Percentiles rank a stretch among this genome's conserved stretches.
Conservation (phyloP, 768 basidiomycete species). For the Termitomyces heimii region DNA sequence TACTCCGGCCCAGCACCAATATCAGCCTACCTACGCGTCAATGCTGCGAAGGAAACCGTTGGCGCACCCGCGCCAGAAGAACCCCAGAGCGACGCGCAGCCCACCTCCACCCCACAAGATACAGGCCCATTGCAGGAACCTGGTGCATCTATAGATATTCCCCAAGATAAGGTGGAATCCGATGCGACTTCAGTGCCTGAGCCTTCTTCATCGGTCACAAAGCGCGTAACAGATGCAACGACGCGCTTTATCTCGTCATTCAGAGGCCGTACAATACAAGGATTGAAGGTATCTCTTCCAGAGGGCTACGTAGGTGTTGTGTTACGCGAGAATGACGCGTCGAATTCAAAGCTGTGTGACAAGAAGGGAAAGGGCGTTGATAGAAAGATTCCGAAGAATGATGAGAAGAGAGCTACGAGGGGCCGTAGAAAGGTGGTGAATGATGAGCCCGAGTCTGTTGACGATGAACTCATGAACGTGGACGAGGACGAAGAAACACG, state of each 20-base stretch:
- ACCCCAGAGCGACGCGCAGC: constrained; percentile 1
- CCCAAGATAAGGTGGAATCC: neutral
- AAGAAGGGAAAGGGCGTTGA: constrained; percentile 4
- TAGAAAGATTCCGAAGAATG: constrained; percentile 4
- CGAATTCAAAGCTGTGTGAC: constrained; percentile 7
- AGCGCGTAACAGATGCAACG: constrained; percentile 20
- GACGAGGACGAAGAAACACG: constrained; percentile 26
- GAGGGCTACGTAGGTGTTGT: constrained; percentile 65
- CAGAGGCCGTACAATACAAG: constrained; percentile 70
- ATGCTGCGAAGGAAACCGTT: constrained; percentile 27
- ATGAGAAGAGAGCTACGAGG: constrained; percentile 23
- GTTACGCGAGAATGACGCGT: constrained; percentile 29
- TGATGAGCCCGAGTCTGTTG: constrained; percentile 19
- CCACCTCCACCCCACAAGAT: neutral
- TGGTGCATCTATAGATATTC: neutral
- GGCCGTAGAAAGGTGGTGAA: constrained; percentile 18
- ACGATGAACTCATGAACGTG: constrained; percentile 20
- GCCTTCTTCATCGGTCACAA: constrained; percentile 2
- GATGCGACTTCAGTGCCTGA: neutral
- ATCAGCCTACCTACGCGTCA: constrained; percentile 65
- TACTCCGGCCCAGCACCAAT: constrained; percentile 69
- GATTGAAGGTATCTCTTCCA: constrained; percentile 55
- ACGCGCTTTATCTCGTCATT: constrained; percentile 59
- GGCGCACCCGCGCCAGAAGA: constrained; percentile 17
- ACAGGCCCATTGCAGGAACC: neutral